Base-by-base conservation (phyloP, 768 basidiomycete genomes). In the Rhizopogon roseolus region DNA sequence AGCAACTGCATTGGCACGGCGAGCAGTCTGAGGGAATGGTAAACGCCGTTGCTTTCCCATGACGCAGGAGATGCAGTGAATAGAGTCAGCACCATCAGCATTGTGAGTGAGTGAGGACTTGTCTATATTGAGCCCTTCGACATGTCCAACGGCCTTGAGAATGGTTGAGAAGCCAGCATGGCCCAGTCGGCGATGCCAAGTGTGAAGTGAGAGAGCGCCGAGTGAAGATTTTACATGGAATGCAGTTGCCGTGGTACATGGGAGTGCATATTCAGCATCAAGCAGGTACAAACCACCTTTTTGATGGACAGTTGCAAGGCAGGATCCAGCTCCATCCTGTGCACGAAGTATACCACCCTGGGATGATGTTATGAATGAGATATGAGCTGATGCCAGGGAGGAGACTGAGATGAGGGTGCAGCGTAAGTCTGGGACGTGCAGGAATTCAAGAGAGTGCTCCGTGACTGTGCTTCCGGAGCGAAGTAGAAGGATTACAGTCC, bases 61-160 rank as follows among this genome's bases (percentile, higher is more conserved):
- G 42, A 74, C 61, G 57, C 73, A 77, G 8, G 63, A 61, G 40
- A 66, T 59, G 38, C 73, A 75, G 41, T 41, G 41, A 6, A 41
- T 41, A 2, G 11, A 13, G 11, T 41, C 41, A 1, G 40, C 19
- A 13, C 11, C 19, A 5, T 41, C 40, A 1, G 34, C 0, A 13
- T 0, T 5, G 10, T 10, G 34, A 13, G 5, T 5, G 5, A 39
- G 38, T 7, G 38, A 39, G 16, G 38, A 7, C 2, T 6, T 6
- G 28, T 29, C 28, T 1, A 29, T 29, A 8, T 7, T 6, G 1
- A 29, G 28, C 8, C 28, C 28, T 1, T 7, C 7, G 28, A 29
- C 28, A 29, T 29, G 28, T 7, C 3, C 28, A 6, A 5, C 28
- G 7, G 28, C 28, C 28, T 29, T 29, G 1, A 7, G 6, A 8